These are phyloP conservation scores for Rhinocladiella similis DNA, from an alignment of 2,329 filamentous ascomycete species.

Conservation along the genomic window DNA sequence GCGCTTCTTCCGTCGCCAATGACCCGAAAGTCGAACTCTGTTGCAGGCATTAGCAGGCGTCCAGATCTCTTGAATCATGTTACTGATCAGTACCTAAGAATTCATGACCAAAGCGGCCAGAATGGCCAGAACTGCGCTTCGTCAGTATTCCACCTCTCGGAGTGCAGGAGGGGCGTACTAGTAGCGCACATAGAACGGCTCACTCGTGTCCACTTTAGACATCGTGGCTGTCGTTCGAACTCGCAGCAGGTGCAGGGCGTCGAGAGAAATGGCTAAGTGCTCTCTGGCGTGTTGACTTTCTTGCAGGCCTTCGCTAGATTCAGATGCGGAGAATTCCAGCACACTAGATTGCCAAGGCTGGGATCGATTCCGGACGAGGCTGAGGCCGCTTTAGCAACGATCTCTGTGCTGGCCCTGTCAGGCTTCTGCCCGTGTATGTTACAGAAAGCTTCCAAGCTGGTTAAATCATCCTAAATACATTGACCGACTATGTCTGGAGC, in stretches of 20 bases:
- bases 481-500: slow-evolving; percentile 6
- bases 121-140: slow-evolving; percentile 81
- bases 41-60: slow-evolving; percentile 14
- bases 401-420: no score
- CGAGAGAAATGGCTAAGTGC: not conserved
- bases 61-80: not conserved
- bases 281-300: no score
- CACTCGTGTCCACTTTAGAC: slow-evolving; percentile 66
- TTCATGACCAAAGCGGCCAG: slow-evolving; percentile 95
- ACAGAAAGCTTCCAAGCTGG: no score
- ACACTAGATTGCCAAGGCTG: not conserved
- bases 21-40: slow-evolving; percentile 95
- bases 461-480: slow-evolving; percentile 1
- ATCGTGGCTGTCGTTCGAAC: slow-evolving; percentile 5
- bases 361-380: not conserved
- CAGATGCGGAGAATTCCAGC: not conserved
- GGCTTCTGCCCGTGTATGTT: no score
- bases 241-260: no score
- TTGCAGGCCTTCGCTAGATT: no score
- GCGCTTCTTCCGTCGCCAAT: slow-evolving; percentile 91
- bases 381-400: not conserved
- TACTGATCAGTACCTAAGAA: slow-evolving; percentile 70
- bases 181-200: slow-evolving; percentile 94
- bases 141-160: slow-evolving; percentile 38
- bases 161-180: slow-evolving; percentile 66